Percentiles rank a stretch among this genome's conserved stretches.
Conservation (phyloP, 2,329 filamentous ascomycete species). For the Epichloe gansuensis region DNA sequence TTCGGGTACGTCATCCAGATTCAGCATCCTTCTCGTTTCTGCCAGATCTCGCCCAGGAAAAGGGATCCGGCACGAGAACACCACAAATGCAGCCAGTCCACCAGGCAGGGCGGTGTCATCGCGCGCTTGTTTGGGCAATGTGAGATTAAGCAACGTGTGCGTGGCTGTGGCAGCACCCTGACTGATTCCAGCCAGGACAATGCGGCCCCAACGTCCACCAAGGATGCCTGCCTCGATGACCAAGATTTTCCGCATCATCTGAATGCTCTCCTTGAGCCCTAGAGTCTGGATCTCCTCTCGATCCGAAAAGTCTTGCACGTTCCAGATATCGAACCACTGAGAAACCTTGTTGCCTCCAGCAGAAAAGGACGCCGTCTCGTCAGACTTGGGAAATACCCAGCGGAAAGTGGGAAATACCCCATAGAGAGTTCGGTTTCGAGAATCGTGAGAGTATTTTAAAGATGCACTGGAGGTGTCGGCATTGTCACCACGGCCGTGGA, state of each 20-base stretch:
- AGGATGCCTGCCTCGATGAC: conserved; percentile 22
- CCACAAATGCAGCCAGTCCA: conserved; percentile 23
- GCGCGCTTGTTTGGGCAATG: conserved; percentile 8
- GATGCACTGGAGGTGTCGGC: conserved; percentile 20
- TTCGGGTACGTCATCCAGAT: conserved; percentile 12
- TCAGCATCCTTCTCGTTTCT: conserved; percentile 21
- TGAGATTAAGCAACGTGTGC: conserved; percentile 25
- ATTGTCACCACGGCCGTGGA: conserved; percentile 33
- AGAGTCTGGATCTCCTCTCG: conserved; percentile 29
- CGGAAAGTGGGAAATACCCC: conserved; percentile 32
- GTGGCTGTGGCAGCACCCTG: conserved; percentile 31
- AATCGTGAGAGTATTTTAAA: conserved; percentile 20
- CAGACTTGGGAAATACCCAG: conserved; percentile 38
- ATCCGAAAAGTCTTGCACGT: conserved; percentile 26
- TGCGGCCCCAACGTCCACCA: conserved; percentile 23
- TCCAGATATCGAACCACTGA: conserved; percentile 42
- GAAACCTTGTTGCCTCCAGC: conserved; percentile 13
- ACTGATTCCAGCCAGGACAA: conserved; percentile 34
- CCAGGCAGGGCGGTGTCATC: not conserved
- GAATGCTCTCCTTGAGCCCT: conserved; percentile 28
- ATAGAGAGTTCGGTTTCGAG: conserved; percentile 20
- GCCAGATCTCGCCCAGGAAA: conserved; percentile 20
- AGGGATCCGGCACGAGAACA: conserved; percentile 25
- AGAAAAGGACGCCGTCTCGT: conserved; percentile 16
- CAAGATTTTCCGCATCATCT: conserved; percentile 20